Evolutionary conservation across 2,329 filamentous ascomycete genomes (phyloP), one percentile per base, ranked within the genome.

Genomic region (Beauveria varroae): DNA sequence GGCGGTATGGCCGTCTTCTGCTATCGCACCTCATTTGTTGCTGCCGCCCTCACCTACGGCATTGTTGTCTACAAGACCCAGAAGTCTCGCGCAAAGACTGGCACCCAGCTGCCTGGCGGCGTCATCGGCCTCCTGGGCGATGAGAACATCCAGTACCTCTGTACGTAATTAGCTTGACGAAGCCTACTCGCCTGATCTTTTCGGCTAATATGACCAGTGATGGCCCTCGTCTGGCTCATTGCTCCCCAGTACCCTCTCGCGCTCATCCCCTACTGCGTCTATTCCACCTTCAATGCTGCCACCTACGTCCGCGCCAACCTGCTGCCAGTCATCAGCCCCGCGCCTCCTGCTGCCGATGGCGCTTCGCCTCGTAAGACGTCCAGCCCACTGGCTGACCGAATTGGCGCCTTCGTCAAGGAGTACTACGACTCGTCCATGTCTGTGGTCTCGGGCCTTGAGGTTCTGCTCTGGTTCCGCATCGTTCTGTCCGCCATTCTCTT

Each of bases 11-110:
- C 93, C 53, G 82, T 85, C 67, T 87, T 95, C 75, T 89, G 89
- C 62, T 99, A 99, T 80, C 93, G 95, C 70, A 85, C 88, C 60
- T 90, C 93, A 62, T 99, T 99, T 74, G 67, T 97, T 68, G 88
- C 93, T 3, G 95, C 95, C 6, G 91, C 92, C 53, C 85, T 86
- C 55, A 98, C 95, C 12, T 99, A 99, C 76, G 93, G 95, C 67
- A 98, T 99, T 67, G 95, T 99, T 55, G 93, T 99, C 64, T 98
- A 96, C 83, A 99, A 99, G 85, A 93, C 91, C 62, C 91, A 93
- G 80, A 87, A 93, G 67, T 91, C 93, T 68, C 89, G 91, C 67
- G 83, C 89, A 68, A 89, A 91, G 82, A 81, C 86, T 55, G 87
- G 88, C 65, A 86, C 80, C 64, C 86, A 79, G 73, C 75, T 86